A percentile compares a stretch with the other conserved stretches of the same genome.
Conservation (phyloP, 2,329 filamentous ascomycete species). For the Penicillium expansum region DNA sequence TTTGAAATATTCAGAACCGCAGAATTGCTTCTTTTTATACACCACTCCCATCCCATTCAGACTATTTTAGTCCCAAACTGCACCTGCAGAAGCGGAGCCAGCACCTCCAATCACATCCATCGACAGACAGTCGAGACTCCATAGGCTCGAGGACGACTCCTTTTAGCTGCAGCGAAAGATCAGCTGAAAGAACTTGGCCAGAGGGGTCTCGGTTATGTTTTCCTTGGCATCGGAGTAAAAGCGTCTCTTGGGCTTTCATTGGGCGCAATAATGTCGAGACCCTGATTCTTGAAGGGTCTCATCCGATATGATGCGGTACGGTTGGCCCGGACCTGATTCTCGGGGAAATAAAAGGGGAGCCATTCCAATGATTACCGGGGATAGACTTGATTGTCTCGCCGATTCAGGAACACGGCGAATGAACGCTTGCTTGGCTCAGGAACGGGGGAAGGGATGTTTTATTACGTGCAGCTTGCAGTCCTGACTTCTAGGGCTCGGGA, state of each 20-base stretch:
- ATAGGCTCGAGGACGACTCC: neutral
- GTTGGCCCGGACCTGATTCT: neutral
- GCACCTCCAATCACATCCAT: slow-evolving; percentile 1
- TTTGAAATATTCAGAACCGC: neutral
- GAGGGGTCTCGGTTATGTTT: neutral
- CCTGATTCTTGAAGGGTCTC: neutral
- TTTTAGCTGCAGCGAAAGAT: neutral
- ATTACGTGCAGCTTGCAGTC: slow-evolving; percentile 1
- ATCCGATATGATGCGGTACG: neutral
- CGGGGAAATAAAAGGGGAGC: neutral
- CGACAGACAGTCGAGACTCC: neutral
- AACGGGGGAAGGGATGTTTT: neutral
- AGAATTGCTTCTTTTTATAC: slow-evolving; percentile 4
- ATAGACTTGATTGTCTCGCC: neutral
- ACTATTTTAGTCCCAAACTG: slow-evolving; percentile 1
- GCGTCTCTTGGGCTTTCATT: neutral
- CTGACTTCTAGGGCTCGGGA: neutral
- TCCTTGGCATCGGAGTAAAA: slow-evolving; percentile 7
- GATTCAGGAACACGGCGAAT: slow-evolving; percentile 17
- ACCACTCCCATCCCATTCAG: neutral
- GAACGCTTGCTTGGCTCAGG: neutral
- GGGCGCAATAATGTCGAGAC: neutral
- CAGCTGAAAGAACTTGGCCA: neutral
- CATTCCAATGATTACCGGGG: neutral
- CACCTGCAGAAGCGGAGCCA: slow-evolving; percentile 1